Evolutionary conservation across 768 basidiomycete genomes (phyloP).

Genomic region (Solioccasus polychromus): DNA sequence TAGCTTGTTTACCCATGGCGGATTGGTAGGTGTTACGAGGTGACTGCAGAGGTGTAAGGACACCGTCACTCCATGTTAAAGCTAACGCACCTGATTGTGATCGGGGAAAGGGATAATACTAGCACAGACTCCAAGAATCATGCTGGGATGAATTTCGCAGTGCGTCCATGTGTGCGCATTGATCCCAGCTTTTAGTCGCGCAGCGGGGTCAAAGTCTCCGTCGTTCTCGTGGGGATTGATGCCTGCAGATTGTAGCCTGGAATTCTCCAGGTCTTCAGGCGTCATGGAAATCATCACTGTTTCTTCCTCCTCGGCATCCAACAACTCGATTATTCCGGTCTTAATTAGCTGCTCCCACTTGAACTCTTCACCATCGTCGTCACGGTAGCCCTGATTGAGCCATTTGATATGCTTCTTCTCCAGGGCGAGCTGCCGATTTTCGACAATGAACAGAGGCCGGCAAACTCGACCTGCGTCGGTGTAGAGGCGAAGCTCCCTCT

Average conservation of each 20-base stretch:
- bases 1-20: slow-evolving; percentile 99
- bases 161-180: slow-evolving; percentile 95
- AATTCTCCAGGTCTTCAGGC: slow-evolving; percentile 89
- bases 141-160: slow-evolving; percentile 98
- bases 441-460: slow-evolving; percentile 95
- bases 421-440: slow-evolving; percentile 80
- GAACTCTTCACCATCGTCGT: slow-evolving; percentile 57
- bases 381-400: slow-evolving; percentile 57
- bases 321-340: slow-evolving; percentile 84
- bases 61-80: neutral
- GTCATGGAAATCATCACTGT: slow-evolving; percentile 99
- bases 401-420: slow-evolving; percentile 82
- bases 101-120: slow-evolving; percentile 99
- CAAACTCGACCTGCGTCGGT: slow-evolving; percentile 97
- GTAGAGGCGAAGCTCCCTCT: slow-evolving; percentile 89
- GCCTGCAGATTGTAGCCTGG: slow-evolving; percentile 62
- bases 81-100: slow-evolving; percentile 83
- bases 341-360: slow-evolving; percentile 86
- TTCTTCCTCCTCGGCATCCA: slow-evolving; percentile 99
- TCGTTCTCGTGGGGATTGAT: slow-evolving; percentile 59
- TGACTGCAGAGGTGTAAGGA: slow-evolving; percentile 52
- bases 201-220: slow-evolving; percentile 79
- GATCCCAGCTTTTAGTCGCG: slow-evolving; percentile 80
- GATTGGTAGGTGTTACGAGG: slow-evolving; percentile 99
- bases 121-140: slow-evolving; percentile 98